Base-by-base conservation (phyloP, 192 early-diverging fungal genomes). In the Podila epigama region DNA sequence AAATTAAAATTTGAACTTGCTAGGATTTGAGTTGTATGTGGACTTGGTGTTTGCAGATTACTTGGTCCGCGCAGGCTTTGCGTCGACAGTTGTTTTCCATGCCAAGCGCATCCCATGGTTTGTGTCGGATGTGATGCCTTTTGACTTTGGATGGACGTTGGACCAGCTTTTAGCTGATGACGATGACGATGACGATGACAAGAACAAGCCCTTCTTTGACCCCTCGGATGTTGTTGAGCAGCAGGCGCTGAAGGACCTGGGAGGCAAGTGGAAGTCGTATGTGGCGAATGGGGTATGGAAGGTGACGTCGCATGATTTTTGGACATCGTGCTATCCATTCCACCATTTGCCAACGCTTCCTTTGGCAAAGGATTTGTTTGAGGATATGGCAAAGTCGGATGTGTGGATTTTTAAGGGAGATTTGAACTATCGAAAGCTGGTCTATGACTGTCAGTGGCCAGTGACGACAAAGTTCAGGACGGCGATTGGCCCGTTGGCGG, bases 391-490 rank as follows among this genome's bases (percentile, higher is more conserved):
- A 15, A 72, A 82, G 40, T 80, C 93, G 1, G 82, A 89, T 32
- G 51, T 95, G 25, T 83, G 94, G 42, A 88, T 99, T 15, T 98
- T 96, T 75, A 99, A 99, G 80, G 97, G 97, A 36, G 97, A 99
- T 68, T 77, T 99, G 63, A 99, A 98, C 83, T 98, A 94, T 79
- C 86, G 96, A 51, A 99, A 99, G 78, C 83, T 96, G 32, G 87
- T 93, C n/a, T 95, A 95, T 80, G 97, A 98, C 66, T 91, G 90
- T 68, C 79, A 92, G 25, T 98, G 96, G 95, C 85, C 87, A 0
- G 83, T 86, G 1, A 90, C 92, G 0, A 96, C 95, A 5, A 85
- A 91, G n/a, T 97, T 99, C 77, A 66, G 55, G 20, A 88, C 89
- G 4, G 95, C 96, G 0, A 88, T 97, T 60, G 96, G 97, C 0